Evolutionary conservation across 345 rosid species (phyloP).

Genomic region (Trapa incisa): DNA sequence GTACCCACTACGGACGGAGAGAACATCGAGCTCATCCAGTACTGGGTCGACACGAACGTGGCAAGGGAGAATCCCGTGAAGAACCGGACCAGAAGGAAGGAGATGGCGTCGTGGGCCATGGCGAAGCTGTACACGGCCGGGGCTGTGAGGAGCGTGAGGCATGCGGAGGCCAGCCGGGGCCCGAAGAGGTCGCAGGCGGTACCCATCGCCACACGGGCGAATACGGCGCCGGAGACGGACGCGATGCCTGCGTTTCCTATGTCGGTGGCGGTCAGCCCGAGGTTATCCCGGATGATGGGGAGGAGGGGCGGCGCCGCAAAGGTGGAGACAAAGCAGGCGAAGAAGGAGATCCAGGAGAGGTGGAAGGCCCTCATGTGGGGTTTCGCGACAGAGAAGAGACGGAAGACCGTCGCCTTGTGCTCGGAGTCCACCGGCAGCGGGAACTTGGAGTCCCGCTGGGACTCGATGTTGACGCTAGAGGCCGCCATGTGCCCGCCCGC

Average conservation of each 20-base stretch:
- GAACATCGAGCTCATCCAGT: conserved; percentile 20
- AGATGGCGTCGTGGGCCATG: conserved; percentile 5
- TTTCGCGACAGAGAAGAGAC: conserved; percentile 9
- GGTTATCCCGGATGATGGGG: conserved; percentile 23
- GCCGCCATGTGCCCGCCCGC: background rate
- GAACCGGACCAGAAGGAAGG: conserved; percentile 11
- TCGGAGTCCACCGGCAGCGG: conserved; percentile 20
- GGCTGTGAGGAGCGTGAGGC: conserved; percentile 11
- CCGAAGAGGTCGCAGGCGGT: conserved; percentile 15
- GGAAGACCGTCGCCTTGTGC: conserved; percentile 18
- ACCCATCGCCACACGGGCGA: conserved; percentile 15
- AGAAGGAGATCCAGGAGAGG: conserved; percentile 21
- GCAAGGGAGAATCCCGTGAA: conserved; percentile 13
- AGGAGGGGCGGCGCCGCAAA: conserved; percentile 22
- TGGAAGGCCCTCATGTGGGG: conserved; percentile 26
- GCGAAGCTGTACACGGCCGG: conserved; percentile 14
- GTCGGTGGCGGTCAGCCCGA: conserved; percentile 16
- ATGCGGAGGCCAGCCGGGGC: conserved; percentile 11
- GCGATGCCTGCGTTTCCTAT: conserved; percentile 17
- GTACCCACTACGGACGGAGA: conserved; percentile 7
- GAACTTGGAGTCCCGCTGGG: conserved; percentile 9
- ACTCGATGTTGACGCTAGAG: conserved; percentile 1
- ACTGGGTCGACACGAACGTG: conserved; percentile 16
- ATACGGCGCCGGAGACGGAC: conserved; percentile 10
- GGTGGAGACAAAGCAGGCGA: conserved; percentile 24